These are phyloP conservation scores for Termitomyces sp. DNA, from an alignment of 768 basidiomycete species.

Conservation along the genomic window DNA sequence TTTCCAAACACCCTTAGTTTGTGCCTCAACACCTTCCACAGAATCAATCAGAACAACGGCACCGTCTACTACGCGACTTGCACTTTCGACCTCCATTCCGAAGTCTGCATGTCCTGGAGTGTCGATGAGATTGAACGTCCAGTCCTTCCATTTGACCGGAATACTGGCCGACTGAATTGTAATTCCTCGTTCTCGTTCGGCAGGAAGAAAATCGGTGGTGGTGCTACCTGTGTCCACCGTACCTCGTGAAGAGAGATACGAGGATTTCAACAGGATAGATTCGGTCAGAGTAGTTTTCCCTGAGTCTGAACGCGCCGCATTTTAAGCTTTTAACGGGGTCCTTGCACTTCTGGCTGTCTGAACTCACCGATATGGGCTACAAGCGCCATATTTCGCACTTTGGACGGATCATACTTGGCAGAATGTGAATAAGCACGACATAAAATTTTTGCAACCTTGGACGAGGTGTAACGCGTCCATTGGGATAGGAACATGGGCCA, in stretches of 20 bases:
- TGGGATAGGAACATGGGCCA: slow-evolving; percentile 20
- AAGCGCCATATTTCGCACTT: slow-evolving; percentile 75
- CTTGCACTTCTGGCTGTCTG: neutral
- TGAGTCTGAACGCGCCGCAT: slow-evolving; percentile 54
- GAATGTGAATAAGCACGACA: slow-evolving; percentile 30
- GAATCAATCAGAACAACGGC: slow-evolving; percentile 88
- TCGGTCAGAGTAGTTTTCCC: slow-evolving; percentile 90
- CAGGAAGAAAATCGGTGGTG: slow-evolving; percentile 86
- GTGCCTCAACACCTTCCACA: slow-evolving; percentile 89
- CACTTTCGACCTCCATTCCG: slow-evolving; percentile 96
- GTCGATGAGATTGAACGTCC: slow-evolving; percentile 86
- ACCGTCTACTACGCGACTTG: slow-evolving; percentile 86
- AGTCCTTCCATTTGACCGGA: slow-evolving; percentile 81
- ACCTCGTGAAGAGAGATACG: slow-evolving; percentile 70
- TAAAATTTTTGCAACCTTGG: slow-evolving; percentile 3
- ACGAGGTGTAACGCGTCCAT: slow-evolving; percentile 17
- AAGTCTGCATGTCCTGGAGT: slow-evolving; percentile 94
- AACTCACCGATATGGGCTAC: slow-evolving; percentile 84
- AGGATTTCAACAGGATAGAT: slow-evolving; percentile 76
- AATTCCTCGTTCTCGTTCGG: slow-evolving; percentile 87
- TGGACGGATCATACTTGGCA: slow-evolving; percentile 36
- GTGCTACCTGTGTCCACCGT: slow-evolving; percentile 90
- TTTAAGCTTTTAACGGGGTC: neutral
- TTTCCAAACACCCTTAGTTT: slow-evolving; percentile 86
- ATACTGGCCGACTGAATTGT: slow-evolving; percentile 93